phyloP scores from a whole-genome alignment of 441 rosid genomes.

The Capsella rubella region DNA sequence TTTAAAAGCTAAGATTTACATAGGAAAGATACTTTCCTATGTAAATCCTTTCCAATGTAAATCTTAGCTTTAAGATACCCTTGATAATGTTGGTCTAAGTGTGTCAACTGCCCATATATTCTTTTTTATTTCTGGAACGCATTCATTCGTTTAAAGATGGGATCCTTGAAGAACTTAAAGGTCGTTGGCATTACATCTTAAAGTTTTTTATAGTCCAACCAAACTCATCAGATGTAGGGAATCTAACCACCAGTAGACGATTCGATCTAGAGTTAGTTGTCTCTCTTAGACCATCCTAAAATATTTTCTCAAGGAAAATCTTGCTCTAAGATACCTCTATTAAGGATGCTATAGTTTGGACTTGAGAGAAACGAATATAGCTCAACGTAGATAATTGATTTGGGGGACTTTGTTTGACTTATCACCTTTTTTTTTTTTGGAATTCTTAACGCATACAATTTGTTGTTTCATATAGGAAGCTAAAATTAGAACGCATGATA shows the following conservation, averaged over 20 bases:
- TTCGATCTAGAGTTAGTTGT: neutral
- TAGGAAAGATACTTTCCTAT: too few relatives aligned
- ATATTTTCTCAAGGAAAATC: too few relatives aligned
- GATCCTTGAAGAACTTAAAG: neutral
- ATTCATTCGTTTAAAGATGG: neutral
- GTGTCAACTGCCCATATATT: neutral
- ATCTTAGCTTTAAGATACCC: too few relatives aligned
- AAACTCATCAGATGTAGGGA: neutral
- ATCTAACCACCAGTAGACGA: neutral
- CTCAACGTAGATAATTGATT: neutral
- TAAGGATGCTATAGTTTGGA: neutral
- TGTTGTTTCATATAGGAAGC: slow-evolving; percentile 20
- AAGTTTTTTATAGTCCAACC: neutral
- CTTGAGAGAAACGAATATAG: neutral
- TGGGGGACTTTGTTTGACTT: slow-evolving; percentile 1
- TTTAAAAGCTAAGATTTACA: too few relatives aligned
- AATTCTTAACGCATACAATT: neutral
- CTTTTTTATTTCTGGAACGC: neutral
- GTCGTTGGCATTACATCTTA: neutral
- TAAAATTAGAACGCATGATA: slow-evolving; percentile 31
- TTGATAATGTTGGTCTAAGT: neutral
- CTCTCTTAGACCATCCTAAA: neutral
- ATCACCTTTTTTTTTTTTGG: neutral
- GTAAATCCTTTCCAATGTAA: too few relatives aligned
- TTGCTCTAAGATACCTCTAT: too few relatives aligned